Conservation (phyloP, 2,329 filamentous ascomycete species). For the Atkinsonella texensis region DNA sequence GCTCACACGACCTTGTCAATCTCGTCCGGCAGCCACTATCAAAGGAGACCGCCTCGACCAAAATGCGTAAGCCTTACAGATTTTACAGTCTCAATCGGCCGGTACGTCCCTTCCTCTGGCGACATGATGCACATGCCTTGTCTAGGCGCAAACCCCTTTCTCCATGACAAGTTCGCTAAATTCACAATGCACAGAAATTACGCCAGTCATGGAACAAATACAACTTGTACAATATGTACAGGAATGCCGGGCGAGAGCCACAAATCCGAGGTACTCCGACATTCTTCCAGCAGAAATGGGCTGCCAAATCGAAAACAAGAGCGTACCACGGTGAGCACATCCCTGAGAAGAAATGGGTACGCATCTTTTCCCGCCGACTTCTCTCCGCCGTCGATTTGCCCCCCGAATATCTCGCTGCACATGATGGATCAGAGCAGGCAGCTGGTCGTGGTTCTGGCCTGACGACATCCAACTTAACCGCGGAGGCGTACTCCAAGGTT, state of each 20-base stretch:
- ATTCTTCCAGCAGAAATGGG: slow-evolving; percentile 99
- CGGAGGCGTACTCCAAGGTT: slow-evolving; percentile 22
- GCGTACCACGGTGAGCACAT: slow-evolving; percentile 94
- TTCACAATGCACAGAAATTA: slow-evolving; percentile 53
- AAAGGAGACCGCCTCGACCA: slow-evolving; percentile 21
- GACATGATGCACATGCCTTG: background rate
- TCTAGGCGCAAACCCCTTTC: slow-evolving; percentile 4
- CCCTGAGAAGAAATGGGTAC: slow-evolving; percentile 83
- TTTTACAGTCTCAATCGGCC: slow-evolving; percentile 56
- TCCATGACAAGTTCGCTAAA: slow-evolving; percentile 2
- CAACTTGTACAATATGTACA: slow-evolving; percentile 79
- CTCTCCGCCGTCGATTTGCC: slow-evolving; percentile 79
- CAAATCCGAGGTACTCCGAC: slow-evolving; percentile 36
- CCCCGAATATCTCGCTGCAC: slow-evolving; percentile 60
- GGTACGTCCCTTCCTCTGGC: slow-evolving; percentile 32
- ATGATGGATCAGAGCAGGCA: slow-evolving; percentile 75
- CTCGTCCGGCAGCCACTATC: slow-evolving; percentile 2
- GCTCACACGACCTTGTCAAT: slow-evolving; percentile 2
- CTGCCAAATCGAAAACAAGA: slow-evolving; percentile 69
- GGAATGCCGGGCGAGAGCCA: slow-evolving; percentile 20
- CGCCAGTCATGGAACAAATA: slow-evolving; percentile 96
- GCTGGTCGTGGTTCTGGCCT: slow-evolving; percentile 71
- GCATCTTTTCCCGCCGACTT: slow-evolving; percentile 77
- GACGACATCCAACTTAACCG: slow-evolving; percentile 19
- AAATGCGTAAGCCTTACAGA: slow-evolving; percentile 43